Base-by-base conservation (phyloP, 2,329 filamentous ascomycete genomes). In the Fusarium secorum region DNA sequence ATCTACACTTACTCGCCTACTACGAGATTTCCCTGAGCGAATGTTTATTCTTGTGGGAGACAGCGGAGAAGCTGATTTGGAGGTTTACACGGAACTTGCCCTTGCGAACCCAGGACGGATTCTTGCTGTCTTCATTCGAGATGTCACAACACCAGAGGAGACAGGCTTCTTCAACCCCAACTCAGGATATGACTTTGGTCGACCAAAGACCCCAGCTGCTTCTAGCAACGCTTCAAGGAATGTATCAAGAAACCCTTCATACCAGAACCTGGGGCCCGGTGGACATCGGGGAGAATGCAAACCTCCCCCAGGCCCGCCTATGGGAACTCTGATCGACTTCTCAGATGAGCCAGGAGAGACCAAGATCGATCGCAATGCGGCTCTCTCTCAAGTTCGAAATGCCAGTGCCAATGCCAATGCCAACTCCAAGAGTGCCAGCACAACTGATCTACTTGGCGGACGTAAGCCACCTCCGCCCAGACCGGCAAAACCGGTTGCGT, bases 51-150 rank as follows among this genome's bases (percentile, higher is more conserved):
- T 99, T 4, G 92, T 98, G 14, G 96, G 96, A 13, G 96, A 99
- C 78, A 98, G 95, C 74, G 96, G 97, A 39, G 96, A 99, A 81
- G 96, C 95, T 11, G 97, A 99, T 81, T 85, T 99, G 6, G 97
- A 99, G 79, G 94, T 98, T 0, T 99, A 99, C 77, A 98, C 95
- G 0, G 96, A 99, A 70, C 87, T 97, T n/a, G 95, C 92, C 0
- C 77, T 95, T 36, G 89, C 93, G 5, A 91, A 98, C 74, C 95
- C 95, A 0, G 92, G 93, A 0, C 89, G 93, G 32, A 90, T 99
- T 4, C 83, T 94, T 33, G 96, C 90, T 1, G 89, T 99, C 11
- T 98, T 98, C 80, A 98, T 99, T 71, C 89, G 97, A 60, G 96
- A 99, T 80, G 93, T 99, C 26, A 99, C 96, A 0, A 97, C 94